A percentile compares a stretch with the other conserved stretches of the same genome.
phyloP scores from a whole-genome alignment of 352 stramenopile species.

The Blastocystis sp. region DNA sequence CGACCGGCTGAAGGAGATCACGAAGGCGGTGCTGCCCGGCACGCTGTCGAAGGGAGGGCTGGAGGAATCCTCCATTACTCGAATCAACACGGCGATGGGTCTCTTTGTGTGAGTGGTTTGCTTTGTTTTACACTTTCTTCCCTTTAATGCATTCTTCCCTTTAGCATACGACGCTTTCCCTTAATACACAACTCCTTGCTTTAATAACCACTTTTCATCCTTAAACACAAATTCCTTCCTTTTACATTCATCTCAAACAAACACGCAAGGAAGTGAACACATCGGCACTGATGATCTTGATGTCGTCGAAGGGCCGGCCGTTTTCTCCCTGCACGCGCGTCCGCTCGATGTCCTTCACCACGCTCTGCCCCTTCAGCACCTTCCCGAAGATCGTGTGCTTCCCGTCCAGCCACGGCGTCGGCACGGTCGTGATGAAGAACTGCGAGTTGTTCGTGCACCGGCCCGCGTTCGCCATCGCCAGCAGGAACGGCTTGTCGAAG shows the following conservation, averaged over 20 bases:
- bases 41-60: neutral
- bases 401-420: constrained; percentile 93
- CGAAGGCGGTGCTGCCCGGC: neutral
- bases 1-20: neutral
- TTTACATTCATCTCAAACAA: constrained; percentile 2
- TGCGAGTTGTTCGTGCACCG: constrained; percentile 73
- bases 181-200: neutral
- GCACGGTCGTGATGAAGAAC: constrained; percentile 98
- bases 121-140: neutral
- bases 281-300: constrained; percentile 85
- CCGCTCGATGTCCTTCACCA: constrained; percentile 79
- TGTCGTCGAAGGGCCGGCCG: constrained; percentile 79
- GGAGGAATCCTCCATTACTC: neutral
- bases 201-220: no score
- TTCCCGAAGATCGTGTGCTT: constrained; percentile 93
- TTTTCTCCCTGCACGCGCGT: constrained; percentile 43
- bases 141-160: neutral
- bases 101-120: neutral
- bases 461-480: constrained; percentile 93
- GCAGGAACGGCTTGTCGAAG: constrained; percentile 93
- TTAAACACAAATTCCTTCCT: no score
- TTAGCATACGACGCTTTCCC: neutral
- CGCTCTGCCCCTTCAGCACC: constrained; percentile 86
- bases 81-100: neutral
- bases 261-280: constrained; percentile 75